Base-by-base conservation (phyloP, 2,329 filamentous ascomycete species). In the Mariannaea elegans region DNA sequence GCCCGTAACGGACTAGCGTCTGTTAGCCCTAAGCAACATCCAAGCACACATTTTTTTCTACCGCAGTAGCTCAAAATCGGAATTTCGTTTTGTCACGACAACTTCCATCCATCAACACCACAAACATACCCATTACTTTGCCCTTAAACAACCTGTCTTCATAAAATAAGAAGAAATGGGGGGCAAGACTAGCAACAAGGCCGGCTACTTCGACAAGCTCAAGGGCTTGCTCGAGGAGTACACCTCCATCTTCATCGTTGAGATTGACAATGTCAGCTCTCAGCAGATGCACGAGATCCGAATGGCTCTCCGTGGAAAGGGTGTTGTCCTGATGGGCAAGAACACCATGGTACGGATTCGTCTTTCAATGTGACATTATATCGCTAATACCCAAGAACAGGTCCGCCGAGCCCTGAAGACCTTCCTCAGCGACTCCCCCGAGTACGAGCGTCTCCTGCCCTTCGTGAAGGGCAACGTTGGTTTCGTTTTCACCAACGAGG, bases 251-350 rank as follows among this genome's bases (percentile, higher is more conserved):
- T 98, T 99, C 92, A 94, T 99, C 82, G 94, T 97, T 81, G 78
- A 89, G 78, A 90, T 94, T 79, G 92, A 98, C 93, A 99, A 98
- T 99, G 95, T 99, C 89, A 93, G 90, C 82, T 99, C 95, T 74
- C 95, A 99, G 90, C 96, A 99, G 90, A 99, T 99, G 96, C 95
- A 99, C 92, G 95, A 99, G 89, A 98, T 99, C 82, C 92, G 95
- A 81, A 84, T 90, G 77, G 83, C 92, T 76, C 91, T 99, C 81
- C 94, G 95, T 80, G 90, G 90, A 66, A 84, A 97, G 82, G 94
- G 88, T 83, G 91, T 98, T 74, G 94, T 99, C 75, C 87, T 99
- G 84, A 98, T 98, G 95, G 95, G 94, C 80, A 98, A 97, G 91
- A 99, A 99, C 90, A 99, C 95, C 83, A 99, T 99, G 95, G 94